These are phyloP conservation scores for Logfia minima DNA, from an alignment of 129 eudicot species.

Conservation along the genomic window DNA sequence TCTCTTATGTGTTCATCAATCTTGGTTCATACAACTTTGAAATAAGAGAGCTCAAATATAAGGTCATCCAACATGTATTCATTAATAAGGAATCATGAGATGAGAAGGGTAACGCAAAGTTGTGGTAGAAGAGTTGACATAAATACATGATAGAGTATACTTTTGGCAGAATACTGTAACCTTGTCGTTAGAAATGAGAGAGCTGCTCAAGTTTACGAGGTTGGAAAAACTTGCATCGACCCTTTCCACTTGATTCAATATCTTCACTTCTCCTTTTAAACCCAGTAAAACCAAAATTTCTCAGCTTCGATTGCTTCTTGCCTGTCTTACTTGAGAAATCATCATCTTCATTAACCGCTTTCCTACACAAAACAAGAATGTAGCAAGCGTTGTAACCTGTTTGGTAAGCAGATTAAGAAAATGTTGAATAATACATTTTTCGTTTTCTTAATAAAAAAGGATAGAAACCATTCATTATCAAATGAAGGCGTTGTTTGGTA, in stretches of 20 bases:
- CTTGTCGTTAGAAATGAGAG: slow-evolving; percentile 50
- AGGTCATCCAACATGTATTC: slow-evolving; percentile 2
- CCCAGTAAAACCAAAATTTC: slow-evolving; percentile 69
- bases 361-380: slow-evolving; percentile 48
- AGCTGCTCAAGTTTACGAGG: slow-evolving; percentile 84
- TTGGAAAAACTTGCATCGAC: slow-evolving; percentile 92
- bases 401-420: neutral
- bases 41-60: neutral
- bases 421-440: neutral
- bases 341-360: slow-evolving; percentile 61
- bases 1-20: neutral
- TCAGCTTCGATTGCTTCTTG: slow-evolving; percentile 70
- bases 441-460: neutral
- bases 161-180: slow-evolving; percentile 1
- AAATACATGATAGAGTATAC: neutral
- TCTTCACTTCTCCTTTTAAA: slow-evolving; percentile 78
- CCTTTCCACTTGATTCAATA: slow-evolving; percentile 81
- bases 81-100: neutral
- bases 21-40: slow-evolving; percentile 10
- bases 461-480: slow-evolving; percentile 9
- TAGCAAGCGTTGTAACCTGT: neutral
- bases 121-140: neutral
- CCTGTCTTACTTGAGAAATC: slow-evolving; percentile 41
- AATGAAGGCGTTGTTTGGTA: neutral
- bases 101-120: neutral